phyloP scores from a whole-genome alignment of 1,284 basidiomycete species.

The Pseudozyma thailandica region DNA sequence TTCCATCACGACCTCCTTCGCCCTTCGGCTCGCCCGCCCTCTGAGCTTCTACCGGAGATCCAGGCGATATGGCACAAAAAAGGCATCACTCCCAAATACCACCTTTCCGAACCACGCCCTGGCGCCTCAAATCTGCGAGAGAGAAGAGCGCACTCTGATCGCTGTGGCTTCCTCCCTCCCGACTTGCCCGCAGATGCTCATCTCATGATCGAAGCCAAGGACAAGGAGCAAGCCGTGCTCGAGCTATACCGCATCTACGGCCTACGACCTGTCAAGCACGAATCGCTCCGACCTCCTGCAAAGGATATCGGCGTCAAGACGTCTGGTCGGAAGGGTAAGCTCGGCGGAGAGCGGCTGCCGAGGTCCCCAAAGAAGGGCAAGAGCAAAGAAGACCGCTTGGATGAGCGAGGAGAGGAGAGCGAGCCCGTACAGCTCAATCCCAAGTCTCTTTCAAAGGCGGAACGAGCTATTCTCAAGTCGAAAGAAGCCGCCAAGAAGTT shows the following conservation, averaged over 20 bases:
- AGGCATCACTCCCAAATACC: conserved; percentile 84
- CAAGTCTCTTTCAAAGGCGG: conserved; percentile 34
- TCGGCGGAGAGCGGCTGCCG: conserved; percentile 46
- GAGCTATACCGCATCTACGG: conserved; percentile 83
- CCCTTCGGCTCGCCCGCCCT: conserved; percentile 56
- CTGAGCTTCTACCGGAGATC: conserved; percentile 77
- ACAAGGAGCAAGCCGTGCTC: conserved; percentile 92
- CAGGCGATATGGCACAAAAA: conserved; percentile 80
- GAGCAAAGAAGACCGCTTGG: conserved; percentile 61
- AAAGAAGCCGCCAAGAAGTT: conserved; percentile 49
- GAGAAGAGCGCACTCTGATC: conserved; percentile 83
- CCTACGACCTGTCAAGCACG: conserved; percentile 76
- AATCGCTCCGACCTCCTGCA: conserved; percentile 70
- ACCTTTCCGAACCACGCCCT: conserved; percentile 76
- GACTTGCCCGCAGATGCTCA: conserved; percentile 72
- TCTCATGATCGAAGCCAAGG: conserved; percentile 92
- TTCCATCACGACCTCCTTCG: conserved; percentile 67
- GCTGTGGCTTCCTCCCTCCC: conserved; percentile 76
- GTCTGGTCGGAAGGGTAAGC: conserved; percentile 67
- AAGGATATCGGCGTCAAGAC: conserved; percentile 70
- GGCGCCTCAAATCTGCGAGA: conserved; percentile 70
- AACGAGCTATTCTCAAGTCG: conserved; percentile 50
- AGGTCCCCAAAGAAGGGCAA: conserved; percentile 44
- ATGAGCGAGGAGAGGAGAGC: conserved; percentile 30
- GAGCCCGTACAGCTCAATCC: conserved; percentile 18